Evolutionary conservation across 495 filamentous ascomycete genomes (phyloP).

Genomic region (Filosporella fistucella): DNA sequence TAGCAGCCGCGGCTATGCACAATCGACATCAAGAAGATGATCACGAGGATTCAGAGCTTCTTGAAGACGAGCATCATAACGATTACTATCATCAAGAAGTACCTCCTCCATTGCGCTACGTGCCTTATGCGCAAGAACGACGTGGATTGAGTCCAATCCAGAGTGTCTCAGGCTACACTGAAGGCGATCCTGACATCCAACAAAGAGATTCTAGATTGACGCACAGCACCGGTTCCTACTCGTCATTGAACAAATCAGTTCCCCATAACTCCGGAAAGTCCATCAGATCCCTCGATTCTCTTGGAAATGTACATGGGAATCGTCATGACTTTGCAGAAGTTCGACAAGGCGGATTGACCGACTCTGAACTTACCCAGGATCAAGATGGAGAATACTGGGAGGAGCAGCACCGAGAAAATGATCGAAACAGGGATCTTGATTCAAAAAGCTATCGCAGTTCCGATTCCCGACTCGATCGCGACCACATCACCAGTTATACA

Average conservation of each 20-base stretch:
- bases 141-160: slow-evolving; percentile 81
- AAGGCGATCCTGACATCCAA: slow-evolving; percentile 41
- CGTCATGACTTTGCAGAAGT: slow-evolving; percentile 29
- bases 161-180: slow-evolving; percentile 74
- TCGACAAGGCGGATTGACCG: slow-evolving; percentile 26
- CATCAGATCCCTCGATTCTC: slow-evolving; percentile 19
- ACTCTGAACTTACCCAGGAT: slow-evolving; percentile 29
- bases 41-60: slow-evolving; percentile 33
- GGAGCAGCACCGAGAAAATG: slow-evolving; percentile 48
- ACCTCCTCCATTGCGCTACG: slow-evolving; percentile 46
- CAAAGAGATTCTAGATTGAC: slow-evolving; percentile 44
- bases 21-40: slow-evolving; percentile 38
- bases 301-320: slow-evolving; percentile 16
- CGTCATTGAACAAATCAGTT: slow-evolving; percentile 26
- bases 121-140: slow-evolving; percentile 49
- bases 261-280: slow-evolving; percentile 22
- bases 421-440: slow-evolving; percentile 45
- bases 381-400: slow-evolving; percentile 42
- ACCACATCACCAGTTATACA: slow-evolving; percentile 55
- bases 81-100: slow-evolving; percentile 46
- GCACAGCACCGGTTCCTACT: slow-evolving; percentile 41
- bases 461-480: slow-evolving; percentile 40
- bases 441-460: slow-evolving; percentile 34
- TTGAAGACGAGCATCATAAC: slow-evolving; percentile 32
- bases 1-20: slow-evolving; percentile 35